Conservation (phyloP, 2,329 filamentous ascomycete species). For the Atkinsonella hypoxylon region DNA sequence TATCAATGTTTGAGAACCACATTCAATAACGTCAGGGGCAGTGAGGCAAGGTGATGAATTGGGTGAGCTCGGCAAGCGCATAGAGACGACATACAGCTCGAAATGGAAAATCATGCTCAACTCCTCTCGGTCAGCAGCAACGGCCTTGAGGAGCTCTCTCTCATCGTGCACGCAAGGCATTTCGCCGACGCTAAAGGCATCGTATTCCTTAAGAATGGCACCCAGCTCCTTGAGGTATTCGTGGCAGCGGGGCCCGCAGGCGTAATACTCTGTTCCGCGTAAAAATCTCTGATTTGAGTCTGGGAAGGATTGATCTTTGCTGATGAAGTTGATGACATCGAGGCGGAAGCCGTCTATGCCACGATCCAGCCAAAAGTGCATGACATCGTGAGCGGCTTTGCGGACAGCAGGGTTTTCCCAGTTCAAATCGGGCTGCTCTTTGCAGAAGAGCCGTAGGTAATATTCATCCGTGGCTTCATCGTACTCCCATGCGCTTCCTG, state of each 20-base stretch:
- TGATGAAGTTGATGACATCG: constrained; percentile 57
- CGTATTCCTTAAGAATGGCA: constrained; percentile 30
- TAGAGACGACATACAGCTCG: constrained; percentile 36
- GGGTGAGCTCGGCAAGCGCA: background rate
- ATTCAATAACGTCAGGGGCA: too few species aligned
- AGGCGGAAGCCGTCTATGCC: constrained; percentile 56
- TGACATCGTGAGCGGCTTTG: constrained; percentile 52
- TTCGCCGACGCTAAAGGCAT: constrained; percentile 40
- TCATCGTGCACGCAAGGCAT: constrained; percentile 34
- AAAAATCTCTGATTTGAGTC: constrained; percentile 28
- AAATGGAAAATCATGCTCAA: constrained; percentile 66
- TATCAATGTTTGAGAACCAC: too few species aligned
- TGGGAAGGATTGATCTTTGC: constrained; percentile 45
- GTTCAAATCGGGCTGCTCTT: constrained; percentile 65
- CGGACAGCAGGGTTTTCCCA: constrained; percentile 60
- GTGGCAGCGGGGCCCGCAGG: constrained; percentile 38
- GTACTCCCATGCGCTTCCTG: constrained; percentile 32
- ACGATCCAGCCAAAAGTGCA: constrained; percentile 63
- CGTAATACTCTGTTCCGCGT: constrained; percentile 32
- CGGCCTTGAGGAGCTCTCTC: constrained; percentile 31
- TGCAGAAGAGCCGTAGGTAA: constrained; percentile 57
- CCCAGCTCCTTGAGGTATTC: constrained; percentile 35
- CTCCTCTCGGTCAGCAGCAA: constrained; percentile 44
- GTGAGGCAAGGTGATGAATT: too few species aligned
- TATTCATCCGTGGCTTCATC: constrained; percentile 37